These are phyloP conservation scores for Yamadazyma mexicana DNA, from an alignment of 1,139 yeast species.

Conservation along the genomic window DNA sequence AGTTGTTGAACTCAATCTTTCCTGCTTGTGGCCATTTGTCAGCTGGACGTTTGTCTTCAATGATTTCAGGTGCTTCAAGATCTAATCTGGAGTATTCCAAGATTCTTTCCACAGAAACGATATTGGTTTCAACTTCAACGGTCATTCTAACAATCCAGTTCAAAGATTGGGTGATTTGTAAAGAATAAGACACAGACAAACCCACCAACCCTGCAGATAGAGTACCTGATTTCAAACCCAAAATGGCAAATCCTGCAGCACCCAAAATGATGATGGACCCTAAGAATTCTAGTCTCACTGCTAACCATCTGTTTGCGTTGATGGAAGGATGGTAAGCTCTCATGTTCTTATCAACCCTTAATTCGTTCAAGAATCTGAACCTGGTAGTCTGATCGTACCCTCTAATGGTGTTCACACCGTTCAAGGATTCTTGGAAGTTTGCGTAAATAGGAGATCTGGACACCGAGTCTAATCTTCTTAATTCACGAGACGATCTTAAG, in stretches of 20 bases:
- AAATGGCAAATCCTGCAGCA: constrained; percentile 78
- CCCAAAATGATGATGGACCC: constrained; percentile 86
- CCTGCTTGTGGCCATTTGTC: constrained; percentile 43
- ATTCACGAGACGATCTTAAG: constrained; percentile 86
- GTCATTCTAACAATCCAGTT: constrained; percentile 99
- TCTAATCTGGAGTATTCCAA: constrained; percentile 32
- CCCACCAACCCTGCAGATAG: constrained; percentile 91
- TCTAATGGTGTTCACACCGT: constrained; percentile 86
- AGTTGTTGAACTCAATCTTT: constrained; percentile 64
- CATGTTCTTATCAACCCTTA: constrained; percentile 81
- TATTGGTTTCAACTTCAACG: constrained; percentile 67
- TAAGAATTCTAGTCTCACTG: constrained; percentile 85
- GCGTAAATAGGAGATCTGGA: constrained; percentile 94
- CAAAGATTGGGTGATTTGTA: constrained; percentile 88
- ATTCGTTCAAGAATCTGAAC: constrained; percentile 71
- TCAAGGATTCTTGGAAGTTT: constrained; percentile 93
- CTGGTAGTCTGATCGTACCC: constrained; percentile 80
- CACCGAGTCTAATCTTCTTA: constrained; percentile 90
- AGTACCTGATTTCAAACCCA: constrained; percentile 63
- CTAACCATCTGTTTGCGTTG: constrained; percentile 95
- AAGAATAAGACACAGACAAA: constrained; percentile 86
- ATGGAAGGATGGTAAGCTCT: constrained; percentile 92
- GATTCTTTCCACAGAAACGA: constrained; percentile 35
- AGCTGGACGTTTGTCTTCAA: constrained; percentile 25
- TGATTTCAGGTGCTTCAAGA: constrained; percentile 28